phyloP scores from a whole-genome alignment of 192 early-diverging fungal genomes.

The Backusella tarrabulga region DNA sequence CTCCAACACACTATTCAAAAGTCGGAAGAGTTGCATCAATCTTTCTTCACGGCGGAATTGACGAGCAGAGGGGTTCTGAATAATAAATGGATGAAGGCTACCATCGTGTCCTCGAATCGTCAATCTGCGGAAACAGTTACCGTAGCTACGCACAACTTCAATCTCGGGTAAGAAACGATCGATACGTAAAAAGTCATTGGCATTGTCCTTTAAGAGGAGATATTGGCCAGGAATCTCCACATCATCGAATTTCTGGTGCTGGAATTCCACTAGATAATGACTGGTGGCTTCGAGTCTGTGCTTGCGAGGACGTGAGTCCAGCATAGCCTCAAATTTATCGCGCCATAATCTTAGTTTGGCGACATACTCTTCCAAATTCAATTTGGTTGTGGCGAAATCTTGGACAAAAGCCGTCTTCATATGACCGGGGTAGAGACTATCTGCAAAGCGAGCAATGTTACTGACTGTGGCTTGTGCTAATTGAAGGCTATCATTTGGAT shows the following conservation, averaged over 20 bases:
- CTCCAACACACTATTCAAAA: conserved; percentile 86
- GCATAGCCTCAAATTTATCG: conserved; percentile 84
- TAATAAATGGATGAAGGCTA: conserved; percentile 83
- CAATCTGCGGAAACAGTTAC: conserved; percentile 72
- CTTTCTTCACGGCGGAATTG: conserved; percentile 93
- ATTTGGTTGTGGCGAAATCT: conserved; percentile 91
- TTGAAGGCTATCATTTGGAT: conserved; percentile 61
- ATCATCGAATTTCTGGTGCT: conserved; percentile 98
- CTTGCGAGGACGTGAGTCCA: conserved; percentile 78
- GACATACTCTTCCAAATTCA: conserved; percentile 81
- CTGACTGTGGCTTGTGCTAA: conserved; percentile 67
- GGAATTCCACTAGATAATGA: conserved; percentile 96
- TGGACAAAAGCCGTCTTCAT: conserved; percentile 80
- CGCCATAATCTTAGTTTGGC: conserved; percentile 90
- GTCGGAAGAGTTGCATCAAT: conserved; percentile 92
- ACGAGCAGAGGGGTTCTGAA: conserved; percentile 91
- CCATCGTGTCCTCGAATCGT: conserved; percentile 93
- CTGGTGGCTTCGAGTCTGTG: conserved; percentile 87
- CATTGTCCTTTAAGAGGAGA: conserved; percentile 69
- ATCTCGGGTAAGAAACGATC: conserved; percentile 94
- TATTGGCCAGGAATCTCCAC: conserved; percentile 99
- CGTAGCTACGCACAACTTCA: conserved; percentile 75
- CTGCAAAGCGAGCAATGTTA: conserved; percentile 88
- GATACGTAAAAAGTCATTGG: conserved; percentile 92
- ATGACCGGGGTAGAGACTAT: conserved; percentile 78